Evolutionary conservation across 73 alveolate genomes (phyloP).

Genomic region (Paramecium primaurelia): DNA sequence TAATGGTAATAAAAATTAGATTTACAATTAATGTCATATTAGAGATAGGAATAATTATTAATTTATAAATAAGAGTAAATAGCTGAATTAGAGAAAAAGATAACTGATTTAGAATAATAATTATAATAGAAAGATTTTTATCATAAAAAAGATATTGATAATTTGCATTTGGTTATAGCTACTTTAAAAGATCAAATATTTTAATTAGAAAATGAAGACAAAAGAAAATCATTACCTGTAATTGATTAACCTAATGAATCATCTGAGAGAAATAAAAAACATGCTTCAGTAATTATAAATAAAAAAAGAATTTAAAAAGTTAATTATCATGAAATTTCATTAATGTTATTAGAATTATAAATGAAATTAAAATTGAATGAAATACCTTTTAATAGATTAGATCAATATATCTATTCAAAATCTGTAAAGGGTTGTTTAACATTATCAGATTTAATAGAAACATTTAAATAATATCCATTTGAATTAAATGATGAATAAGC

Average conservation of each 20-base stretch:
- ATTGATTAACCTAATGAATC: background rate
- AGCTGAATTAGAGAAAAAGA: background rate
- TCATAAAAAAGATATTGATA: constrained; percentile 14
- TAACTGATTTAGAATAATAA: background rate
- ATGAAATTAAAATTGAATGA: background rate
- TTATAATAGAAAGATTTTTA: background rate
- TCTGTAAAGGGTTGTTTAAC: background rate
- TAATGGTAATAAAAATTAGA: background rate
- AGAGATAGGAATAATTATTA: background rate
- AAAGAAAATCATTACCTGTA: background rate
- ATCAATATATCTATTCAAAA: background rate
- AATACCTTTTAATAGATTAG: background rate
- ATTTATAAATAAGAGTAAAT: background rate
- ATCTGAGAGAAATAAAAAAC: background rate
- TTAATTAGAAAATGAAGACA: background rate
- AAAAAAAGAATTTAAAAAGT: background rate
- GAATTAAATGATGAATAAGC: background rate
- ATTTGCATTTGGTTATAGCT: background rate
- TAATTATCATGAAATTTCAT: background rate
- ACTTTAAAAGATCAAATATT: background rate
- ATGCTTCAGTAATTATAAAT: background rate
- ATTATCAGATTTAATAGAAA: background rate
- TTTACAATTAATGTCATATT: background rate
- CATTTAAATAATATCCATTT: background rate
- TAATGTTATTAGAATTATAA: background rate